phyloP scores from a whole-genome alignment of 2,329 filamentous ascomycete species.

The Aspergillus udagawae region DNA sequence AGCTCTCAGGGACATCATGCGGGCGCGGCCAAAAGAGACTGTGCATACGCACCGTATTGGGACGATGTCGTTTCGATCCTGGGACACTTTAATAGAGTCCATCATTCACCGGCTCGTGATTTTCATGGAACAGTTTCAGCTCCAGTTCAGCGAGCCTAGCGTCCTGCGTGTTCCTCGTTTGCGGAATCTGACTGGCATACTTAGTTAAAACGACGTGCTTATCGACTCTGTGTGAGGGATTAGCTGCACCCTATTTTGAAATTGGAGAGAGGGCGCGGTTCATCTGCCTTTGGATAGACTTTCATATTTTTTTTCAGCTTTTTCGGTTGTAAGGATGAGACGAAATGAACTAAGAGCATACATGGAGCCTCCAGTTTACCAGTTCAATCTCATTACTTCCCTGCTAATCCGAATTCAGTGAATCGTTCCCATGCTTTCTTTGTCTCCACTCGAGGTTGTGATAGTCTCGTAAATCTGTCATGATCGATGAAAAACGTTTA shows the following conservation, averaged over 20 bases:
- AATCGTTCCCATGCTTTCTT: not conserved
- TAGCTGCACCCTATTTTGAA: not conserved
- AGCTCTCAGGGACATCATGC: constrained; percentile 12
- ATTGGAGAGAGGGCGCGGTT: not conserved
- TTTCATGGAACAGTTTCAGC: constrained; percentile 23
- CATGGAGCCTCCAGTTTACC: not conserved
- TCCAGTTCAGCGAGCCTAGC: constrained; percentile 10
- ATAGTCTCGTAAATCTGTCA: constrained; percentile 20
- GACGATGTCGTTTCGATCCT: constrained; percentile 10
- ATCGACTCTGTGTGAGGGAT: not conserved
- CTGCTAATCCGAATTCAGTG: constrained; percentile 20
- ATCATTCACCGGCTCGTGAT: constrained; percentile 17
- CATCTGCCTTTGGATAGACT: not conserved
- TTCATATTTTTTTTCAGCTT: not conserved
- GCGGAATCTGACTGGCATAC: not conserved
- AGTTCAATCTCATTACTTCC: constrained; percentile 32
- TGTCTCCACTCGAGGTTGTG: not conserved
- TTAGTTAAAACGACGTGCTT: not conserved
- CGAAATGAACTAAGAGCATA: not conserved
- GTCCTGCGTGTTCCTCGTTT: not conserved
- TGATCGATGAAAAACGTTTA: constrained; percentile 19
- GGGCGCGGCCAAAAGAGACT: constrained; percentile 10
- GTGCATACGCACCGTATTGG: constrained; percentile 9
- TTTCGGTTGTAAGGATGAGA: not conserved
- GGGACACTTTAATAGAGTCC: constrained; percentile 20